Conservation (phyloP, 768 basidiomycete genomes). For the Xerocomellus amylosporus region DNA sequence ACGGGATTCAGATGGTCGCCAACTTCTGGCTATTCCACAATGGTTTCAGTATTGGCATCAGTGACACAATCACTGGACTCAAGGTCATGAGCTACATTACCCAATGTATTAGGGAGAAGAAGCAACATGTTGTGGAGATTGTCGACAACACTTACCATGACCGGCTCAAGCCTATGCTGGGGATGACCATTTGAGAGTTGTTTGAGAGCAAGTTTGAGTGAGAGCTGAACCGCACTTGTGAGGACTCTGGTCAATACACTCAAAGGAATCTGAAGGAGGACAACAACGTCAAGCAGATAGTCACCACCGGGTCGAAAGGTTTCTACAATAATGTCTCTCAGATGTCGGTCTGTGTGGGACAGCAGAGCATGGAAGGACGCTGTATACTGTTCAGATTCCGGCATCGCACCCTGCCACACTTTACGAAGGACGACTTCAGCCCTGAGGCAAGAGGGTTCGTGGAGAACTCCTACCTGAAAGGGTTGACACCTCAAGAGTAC, state of each 20-base stretch:
- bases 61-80: slow-evolving; percentile 93
- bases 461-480: slow-evolving; percentile 96
- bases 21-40: slow-evolving; percentile 99
- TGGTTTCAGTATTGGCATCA: slow-evolving; percentile 98
- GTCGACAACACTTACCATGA: slow-evolving; percentile 86
- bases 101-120: slow-evolving; percentile 75
- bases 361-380: slow-evolving; percentile 96
- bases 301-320: slow-evolving; percentile 97
- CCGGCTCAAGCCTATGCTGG: slow-evolving; percentile 83
- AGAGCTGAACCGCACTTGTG: slow-evolving; percentile 92
- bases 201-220: slow-evolving; percentile 92
- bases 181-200: slow-evolving; percentile 99
- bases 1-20: slow-evolving; percentile 94
- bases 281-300: slow-evolving; percentile 99
- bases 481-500: slow-evolving; percentile 96
- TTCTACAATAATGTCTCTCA: slow-evolving; percentile 99
- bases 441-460: slow-evolving; percentile 98
- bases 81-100: slow-evolving; percentile 87
- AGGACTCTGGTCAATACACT: slow-evolving; percentile 93
- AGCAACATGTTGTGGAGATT: slow-evolving; percentile 69
- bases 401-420: slow-evolving; percentile 95
- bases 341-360: slow-evolving; percentile 99
- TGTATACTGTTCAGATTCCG: slow-evolving; percentile 98
- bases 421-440: slow-evolving; percentile 97
- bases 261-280: slow-evolving; percentile 97